Evolutionary conservation across 108 stramenopile genomes (phyloP).

Genomic region (Stephanodiscus minutulus): DNA sequence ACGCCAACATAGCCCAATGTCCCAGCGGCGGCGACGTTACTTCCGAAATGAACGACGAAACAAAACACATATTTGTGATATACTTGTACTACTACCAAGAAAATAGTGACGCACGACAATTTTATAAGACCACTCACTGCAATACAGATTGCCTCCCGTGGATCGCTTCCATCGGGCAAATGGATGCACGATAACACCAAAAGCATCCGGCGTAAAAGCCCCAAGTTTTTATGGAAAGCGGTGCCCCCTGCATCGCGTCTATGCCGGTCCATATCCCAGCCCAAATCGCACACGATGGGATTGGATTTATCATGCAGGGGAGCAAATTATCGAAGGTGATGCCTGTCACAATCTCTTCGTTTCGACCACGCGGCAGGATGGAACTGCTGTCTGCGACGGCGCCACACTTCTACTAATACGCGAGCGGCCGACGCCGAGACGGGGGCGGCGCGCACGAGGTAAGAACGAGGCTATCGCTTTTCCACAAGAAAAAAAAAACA

Average conservation of each 20-base stretch:
- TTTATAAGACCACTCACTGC: constrained; percentile 44
- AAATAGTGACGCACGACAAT: no score
- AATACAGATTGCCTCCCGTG: constrained; percentile 51
- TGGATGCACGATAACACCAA: constrained; percentile 54
- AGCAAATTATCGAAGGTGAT: neutral
- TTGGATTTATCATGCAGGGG: neutral
- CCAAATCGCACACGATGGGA: neutral
- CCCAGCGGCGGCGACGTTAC: constrained; percentile 49
- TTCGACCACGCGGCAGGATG: no score
- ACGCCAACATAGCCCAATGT: constrained; percentile 66
- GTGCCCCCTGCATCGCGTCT: neutral
- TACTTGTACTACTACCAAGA: no score
- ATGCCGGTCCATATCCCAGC: neutral
- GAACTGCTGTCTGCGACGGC: no score
- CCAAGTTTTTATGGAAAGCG: neutral
- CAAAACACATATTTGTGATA: neutral
- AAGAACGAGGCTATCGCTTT: no score
- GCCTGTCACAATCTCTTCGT: no score
- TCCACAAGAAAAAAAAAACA: no score
- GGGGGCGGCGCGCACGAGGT: no score
- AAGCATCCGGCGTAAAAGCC: constrained; percentile 50
- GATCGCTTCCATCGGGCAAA: constrained; percentile 73
- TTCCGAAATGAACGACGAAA: neutral
- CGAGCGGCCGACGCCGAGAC: no score
- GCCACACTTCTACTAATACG: no score